Base-by-base conservation (phyloP, 1,284 basidiomycete species). In the Cutaneotrichosporon cyanovorans region DNA sequence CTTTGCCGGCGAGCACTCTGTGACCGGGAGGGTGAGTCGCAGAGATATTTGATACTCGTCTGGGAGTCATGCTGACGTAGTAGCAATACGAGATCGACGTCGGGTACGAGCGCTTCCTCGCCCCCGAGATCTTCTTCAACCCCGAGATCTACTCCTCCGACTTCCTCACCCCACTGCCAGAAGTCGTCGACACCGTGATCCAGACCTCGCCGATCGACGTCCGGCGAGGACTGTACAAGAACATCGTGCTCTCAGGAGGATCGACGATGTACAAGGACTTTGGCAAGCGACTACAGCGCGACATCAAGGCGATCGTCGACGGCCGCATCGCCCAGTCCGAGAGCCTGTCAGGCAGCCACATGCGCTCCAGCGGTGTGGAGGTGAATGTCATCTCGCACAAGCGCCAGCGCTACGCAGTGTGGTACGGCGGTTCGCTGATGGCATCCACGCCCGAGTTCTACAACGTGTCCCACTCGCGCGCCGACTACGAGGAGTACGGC, bases 101-200 rank as follows among this genome's bases (percentile, higher is more conserved):
- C 50, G 95, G 95, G 18, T 98, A 97, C 73, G 95, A 98, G 73
- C 88, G 95, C 31, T 99, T 99, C 80, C 82, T 99, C 33, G 93
- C 93, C 0, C 91, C 95, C 5, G 95, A 98, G 70, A 95, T 98
- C 68, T 97, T 98, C 77, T 98, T 98, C 80, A 98, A 98, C 74
- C 95, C 95, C 11, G 95, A 98, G 70, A 96, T 99, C 61, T 89
- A 87, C 70, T 93, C 88, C 0, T 95, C 90, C 38, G 95, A 99
- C 73, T 99, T 97, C 78, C 74, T 99, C 52, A 97, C 93, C 2
- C 95, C 95, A 4, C 78, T 99, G 3, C 92, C 95, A 1, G 84
- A 96, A 56, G 89, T 99, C 35, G 95, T 99, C 47, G 95, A 99
- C 63, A 82, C 82, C 47, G 93, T 96, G 50, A 97, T 99, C 58